Evolutionary conservation across 2,329 filamentous ascomycete species (phyloP).

Genomic region (Sphaerulina vaccinii): DNA sequence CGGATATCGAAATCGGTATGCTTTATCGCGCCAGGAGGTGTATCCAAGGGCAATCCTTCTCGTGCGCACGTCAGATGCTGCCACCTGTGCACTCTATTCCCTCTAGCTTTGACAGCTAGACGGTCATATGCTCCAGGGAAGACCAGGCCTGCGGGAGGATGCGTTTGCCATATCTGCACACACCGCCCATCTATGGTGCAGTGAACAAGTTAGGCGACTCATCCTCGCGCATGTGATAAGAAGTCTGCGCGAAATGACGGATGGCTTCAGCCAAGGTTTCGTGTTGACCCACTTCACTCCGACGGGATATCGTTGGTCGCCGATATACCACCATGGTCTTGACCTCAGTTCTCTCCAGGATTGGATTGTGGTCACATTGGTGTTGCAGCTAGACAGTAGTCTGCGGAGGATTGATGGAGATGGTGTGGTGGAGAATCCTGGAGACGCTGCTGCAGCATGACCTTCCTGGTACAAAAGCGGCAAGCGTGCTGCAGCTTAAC

Average conservation of each 20-base stretch:
- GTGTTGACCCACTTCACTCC: too few relatives aligned
- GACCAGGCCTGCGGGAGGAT: background rate
- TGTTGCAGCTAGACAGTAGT: background rate
- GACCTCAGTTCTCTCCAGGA: background rate
- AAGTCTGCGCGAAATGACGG: too few relatives aligned
- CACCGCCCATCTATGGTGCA: slow-evolving; percentile 1
- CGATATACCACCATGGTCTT: background rate
- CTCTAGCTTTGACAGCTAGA: background rate
- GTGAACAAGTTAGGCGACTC: background rate
- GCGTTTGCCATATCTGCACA: background rate
- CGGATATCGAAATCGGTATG: too few relatives aligned
- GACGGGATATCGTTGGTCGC: background rate
- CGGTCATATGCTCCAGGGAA: background rate
- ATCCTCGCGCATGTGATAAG: background rate
- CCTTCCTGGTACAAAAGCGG: background rate
- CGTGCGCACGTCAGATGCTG: background rate
- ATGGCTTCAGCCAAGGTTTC: too few relatives aligned
- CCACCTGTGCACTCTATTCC: background rate
- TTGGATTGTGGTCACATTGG: background rate
- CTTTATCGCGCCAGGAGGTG: background rate
- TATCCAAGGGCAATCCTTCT: slow-evolving; percentile 1
- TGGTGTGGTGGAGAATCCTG: background rate
- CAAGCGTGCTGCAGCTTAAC: background rate
- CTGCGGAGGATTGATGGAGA: background rate
- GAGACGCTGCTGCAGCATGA: background rate